A percentile compares a stretch with the other conserved stretches of the same genome.
These are phyloP conservation scores for Annona squamosa DNA, from an alignment of 164 flowering plant genomes.

Conservation along the genomic window DNA sequence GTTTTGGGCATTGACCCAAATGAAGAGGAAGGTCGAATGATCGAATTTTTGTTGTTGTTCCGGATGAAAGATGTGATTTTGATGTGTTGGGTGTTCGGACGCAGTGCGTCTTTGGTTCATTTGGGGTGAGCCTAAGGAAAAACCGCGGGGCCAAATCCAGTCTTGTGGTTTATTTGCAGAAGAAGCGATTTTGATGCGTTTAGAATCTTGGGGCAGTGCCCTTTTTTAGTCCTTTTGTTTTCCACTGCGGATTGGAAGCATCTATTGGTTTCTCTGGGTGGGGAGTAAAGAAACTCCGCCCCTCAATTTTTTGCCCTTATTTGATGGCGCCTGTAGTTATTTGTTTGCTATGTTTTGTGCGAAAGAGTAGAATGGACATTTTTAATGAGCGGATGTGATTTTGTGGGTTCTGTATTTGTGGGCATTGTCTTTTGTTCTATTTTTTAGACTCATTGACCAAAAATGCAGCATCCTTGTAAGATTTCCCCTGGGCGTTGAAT, in stretches of 20 bases:
- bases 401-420: not conserved
- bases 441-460: no score
- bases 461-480: not conserved
- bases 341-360: not conserved
- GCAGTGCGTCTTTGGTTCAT: not conserved
- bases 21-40: not conserved
- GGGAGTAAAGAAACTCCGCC: no score
- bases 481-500: not conserved
- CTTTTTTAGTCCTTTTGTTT: not conserved
- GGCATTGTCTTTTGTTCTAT: not conserved
- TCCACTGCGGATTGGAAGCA: not conserved
- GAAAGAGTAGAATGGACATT: not conserved
- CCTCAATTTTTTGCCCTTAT: no score
- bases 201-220: not conserved
- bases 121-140: not conserved
- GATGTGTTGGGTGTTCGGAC: not conserved
- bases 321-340: no score
- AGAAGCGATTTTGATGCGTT: not conserved
- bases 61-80: constrained; percentile 4
- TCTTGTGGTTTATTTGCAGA: not conserved
- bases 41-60: not conserved
- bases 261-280: not conserved
- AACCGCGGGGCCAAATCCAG: not conserved
- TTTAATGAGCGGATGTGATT: not conserved
- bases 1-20: not conserved